A percentile compares a stretch with the other conserved stretches of the same genome.
These are phyloP conservation scores for Sodiomyces alkalinus DNA, from an alignment of 2,329 filamentous ascomycete species.

Conservation along the genomic window DNA sequence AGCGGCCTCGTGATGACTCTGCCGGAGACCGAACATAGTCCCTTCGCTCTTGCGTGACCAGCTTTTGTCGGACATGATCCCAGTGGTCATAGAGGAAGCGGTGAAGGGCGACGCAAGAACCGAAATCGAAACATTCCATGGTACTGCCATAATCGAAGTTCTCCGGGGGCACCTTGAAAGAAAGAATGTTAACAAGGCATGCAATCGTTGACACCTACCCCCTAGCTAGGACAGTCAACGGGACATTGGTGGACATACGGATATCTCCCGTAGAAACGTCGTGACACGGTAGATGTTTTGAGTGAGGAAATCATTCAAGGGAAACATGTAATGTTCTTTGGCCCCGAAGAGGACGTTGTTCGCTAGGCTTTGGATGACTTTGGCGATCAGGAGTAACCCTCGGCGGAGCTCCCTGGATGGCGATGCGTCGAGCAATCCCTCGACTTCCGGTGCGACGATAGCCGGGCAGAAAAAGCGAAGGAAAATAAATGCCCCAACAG, in stretches of 20 bases:
- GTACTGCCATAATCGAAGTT: slow-evolving; percentile 22
- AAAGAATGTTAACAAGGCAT: slow-evolving; percentile 6
- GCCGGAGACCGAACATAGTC: slow-evolving; percentile 39
- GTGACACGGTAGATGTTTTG: slow-evolving; percentile 55
- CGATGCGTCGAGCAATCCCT: slow-evolving; percentile 43
- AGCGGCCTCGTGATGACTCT: slow-evolving; percentile 34
- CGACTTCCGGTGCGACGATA: slow-evolving; percentile 54
- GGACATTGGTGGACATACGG: slow-evolving; percentile 34
- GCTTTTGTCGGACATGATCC: slow-evolving; percentile 52
- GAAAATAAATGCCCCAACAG: slow-evolving; percentile 57
- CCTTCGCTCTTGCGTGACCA: slow-evolving; percentile 43
- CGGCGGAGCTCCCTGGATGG: slow-evolving; percentile 56
- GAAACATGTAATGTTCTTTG: slow-evolving; percentile 60
- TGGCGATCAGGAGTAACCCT: slow-evolving; percentile 53
- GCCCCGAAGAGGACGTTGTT: slow-evolving; percentile 59
- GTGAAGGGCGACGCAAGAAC: slow-evolving; percentile 54
- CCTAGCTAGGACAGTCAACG: slow-evolving; percentile 1
- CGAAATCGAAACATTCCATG: slow-evolving; percentile 48
- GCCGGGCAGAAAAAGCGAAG: slow-evolving; percentile 59
- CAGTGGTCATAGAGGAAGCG: slow-evolving; percentile 57
- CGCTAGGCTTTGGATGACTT: slow-evolving; percentile 55
- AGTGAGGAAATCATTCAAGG: slow-evolving; percentile 52
- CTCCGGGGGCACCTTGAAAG: slow-evolving; percentile 29
- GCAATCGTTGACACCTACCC: background rate
- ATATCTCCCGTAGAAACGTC: slow-evolving; percentile 51